Evolutionary conservation across 352 stramenopile species (phyloP), one percentile per base, ranked within the genome.

Genomic region (Phytophthora ramorum): DNA sequence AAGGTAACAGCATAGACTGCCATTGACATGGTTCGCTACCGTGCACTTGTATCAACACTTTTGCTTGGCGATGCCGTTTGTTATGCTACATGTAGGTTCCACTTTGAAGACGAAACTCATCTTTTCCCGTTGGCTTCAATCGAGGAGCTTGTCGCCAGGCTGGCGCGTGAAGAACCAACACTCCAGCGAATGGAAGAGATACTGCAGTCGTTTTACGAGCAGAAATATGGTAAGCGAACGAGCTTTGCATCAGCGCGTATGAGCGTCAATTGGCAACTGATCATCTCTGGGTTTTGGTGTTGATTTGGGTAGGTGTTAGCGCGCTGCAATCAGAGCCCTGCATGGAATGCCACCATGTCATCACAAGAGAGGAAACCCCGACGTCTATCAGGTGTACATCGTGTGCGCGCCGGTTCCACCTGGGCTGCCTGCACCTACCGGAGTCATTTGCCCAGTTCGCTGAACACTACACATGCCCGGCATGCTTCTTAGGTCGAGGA

Each of bases 21-120:
- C 16, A 22, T 45, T 45, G 0, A 4, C n/a, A 45, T 45, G 16
- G n/a, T 45, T 24, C 0, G n/a, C 16, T 12, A 12, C n/a, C 38
- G 38, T 45, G 6, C 34, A n/a, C 7, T 22, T 45, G 14, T 35
- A 44, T 24, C 46, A 45, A 61, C 14, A 6, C 13, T 24, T 45
- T 35, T 46, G 22, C 40, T 49, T 59, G 51, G 19, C 30, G 6
- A 3, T 26, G 7, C 13, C 10, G 14, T 24, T 53, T 22, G 46
- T 16, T 24, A 6, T 53, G 4, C n/a, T n/a, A n/a, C n/a, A 26
- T 41, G 40, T 56, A 92, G 81, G 19, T 63, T 81, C 41, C 38
- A 68, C 12, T 91, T 91, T 44, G 79, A 91, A 48, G 85, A 93
- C 26, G 82, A 93, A 65, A 69, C 73, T 17, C 82, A 93, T 50